phyloP scores from a whole-genome alignment of 345 rosid species.

The Turnera subulata region DNA sequence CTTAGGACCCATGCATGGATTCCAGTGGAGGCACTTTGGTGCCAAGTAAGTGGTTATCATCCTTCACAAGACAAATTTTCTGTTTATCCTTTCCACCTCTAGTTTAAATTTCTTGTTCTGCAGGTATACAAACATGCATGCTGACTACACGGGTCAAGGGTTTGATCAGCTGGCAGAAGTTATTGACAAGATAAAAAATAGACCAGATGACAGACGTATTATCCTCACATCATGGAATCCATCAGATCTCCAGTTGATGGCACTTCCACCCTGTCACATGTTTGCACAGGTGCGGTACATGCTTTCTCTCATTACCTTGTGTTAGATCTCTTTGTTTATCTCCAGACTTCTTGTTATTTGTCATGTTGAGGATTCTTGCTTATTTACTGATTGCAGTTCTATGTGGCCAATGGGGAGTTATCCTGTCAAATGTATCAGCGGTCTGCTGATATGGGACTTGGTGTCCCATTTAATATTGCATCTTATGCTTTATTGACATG shows the following conservation, averaged over 20 bases:
- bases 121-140: conserved; percentile 93
- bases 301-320: too few relatives aligned
- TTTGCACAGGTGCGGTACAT: conserved; percentile 99
- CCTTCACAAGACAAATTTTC: too few relatives aligned
- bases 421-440: conserved; percentile 99
- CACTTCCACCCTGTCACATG: conserved; percentile 99
- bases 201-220: conserved; percentile 83
- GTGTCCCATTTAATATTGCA: conserved; percentile 93
- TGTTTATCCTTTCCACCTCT: background rate
- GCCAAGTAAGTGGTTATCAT: conserved; percentile 54
- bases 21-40: conserved; percentile 99
- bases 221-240: conserved; percentile 98
- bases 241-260: conserved; percentile 83
- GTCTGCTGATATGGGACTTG: conserved; percentile 94
- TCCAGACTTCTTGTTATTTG: too few relatives aligned
- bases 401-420: conserved; percentile 82
- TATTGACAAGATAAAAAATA: conserved; percentile 81
- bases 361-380: too few relatives aligned
- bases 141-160: conserved; percentile 90
- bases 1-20: conserved; percentile 92
- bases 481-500: conserved; percentile 90
- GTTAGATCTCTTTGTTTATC: background rate
- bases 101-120: background rate
- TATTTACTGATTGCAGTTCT: conserved; percentile 47
- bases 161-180: conserved; percentile 92